phyloP scores from a whole-genome alignment of 345 rosid genomes.

The Arabis alpina region DNA sequence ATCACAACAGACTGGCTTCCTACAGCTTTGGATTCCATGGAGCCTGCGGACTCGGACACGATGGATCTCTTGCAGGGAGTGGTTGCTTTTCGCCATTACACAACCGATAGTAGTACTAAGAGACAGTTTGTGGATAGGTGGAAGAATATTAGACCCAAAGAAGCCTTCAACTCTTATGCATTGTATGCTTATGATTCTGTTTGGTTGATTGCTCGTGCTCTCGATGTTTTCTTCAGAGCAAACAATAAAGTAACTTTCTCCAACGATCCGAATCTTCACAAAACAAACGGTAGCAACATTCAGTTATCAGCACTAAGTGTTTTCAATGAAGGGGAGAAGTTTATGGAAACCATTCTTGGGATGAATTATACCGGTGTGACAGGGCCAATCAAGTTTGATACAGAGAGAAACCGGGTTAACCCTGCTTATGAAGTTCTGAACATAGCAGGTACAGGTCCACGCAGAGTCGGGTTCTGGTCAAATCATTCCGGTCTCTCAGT shows the following conservation, averaged over 20 bases:
- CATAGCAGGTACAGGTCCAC: slow-evolving; percentile 73
- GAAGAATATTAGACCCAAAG: slow-evolving; percentile 43
- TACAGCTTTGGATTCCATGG: slow-evolving; percentile 65
- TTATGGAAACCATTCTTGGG: slow-evolving; percentile 60
- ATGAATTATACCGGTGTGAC: slow-evolving; percentile 76
- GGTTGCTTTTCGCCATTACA: slow-evolving; percentile 82
- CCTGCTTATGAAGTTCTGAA: slow-evolving; percentile 85
- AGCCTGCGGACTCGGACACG: slow-evolving; percentile 45
- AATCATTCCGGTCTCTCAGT: slow-evolving; percentile 77
- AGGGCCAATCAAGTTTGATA: slow-evolving; percentile 65
- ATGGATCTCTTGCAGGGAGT: slow-evolving; percentile 88
- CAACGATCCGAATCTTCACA: slow-evolving; percentile 59
- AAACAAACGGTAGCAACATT: slow-evolving; percentile 55
- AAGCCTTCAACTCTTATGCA: slow-evolving; percentile 74
- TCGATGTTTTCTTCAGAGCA: slow-evolving; percentile 59
- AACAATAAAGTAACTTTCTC: slow-evolving; percentile 73
- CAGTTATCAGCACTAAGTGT: slow-evolving; percentile 61
- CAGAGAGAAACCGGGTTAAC: slow-evolving; percentile 63
- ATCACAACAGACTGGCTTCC: slow-evolving; percentile 97
- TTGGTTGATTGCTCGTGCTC: slow-evolving; percentile 87
- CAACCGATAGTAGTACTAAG: slow-evolving; percentile 61
- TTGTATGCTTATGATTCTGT: slow-evolving; percentile 92
- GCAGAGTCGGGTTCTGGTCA: slow-evolving; percentile 92
- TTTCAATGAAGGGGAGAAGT: slow-evolving; percentile 73
- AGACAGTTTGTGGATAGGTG: slow-evolving; percentile 58